Evolutionary conservation across 2,329 filamentous ascomycete genomes (phyloP).

Genomic region (Fusarium dimerum): DNA sequence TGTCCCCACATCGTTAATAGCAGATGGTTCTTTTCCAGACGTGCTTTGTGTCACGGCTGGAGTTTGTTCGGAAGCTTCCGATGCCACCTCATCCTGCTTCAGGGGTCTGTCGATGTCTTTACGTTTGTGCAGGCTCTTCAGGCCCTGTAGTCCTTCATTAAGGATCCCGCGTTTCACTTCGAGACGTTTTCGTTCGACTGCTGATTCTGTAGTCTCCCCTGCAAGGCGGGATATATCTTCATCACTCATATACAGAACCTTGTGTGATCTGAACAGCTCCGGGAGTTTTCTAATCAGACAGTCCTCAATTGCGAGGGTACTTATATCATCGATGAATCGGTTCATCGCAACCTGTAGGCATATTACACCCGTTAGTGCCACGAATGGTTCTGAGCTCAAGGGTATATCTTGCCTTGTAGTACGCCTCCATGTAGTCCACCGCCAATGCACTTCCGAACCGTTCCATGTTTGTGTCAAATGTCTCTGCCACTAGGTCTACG

Average conservation of each 20-base stretch:
- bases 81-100: conserved; percentile 1
- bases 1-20: background rate
- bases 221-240: conserved; percentile 16
- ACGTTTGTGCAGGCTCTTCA: conserved; percentile 19
- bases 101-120: conserved; percentile 1
- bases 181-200: conserved; percentile 6
- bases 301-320: conserved; percentile 33
- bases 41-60: conserved; percentile 1
- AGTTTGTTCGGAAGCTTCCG: conserved; percentile 1
- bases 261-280: conserved; percentile 18
- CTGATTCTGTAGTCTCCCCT: conserved; percentile 17
- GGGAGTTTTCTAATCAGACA: conserved; percentile 31
- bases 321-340: conserved; percentile 35
- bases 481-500: conserved; percentile 18
- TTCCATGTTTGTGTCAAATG: conserved; percentile 34
- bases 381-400: conserved; percentile 4
- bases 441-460: conserved; percentile 32
- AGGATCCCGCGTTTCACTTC: conserved; percentile 18
- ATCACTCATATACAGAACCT: conserved; percentile 13
- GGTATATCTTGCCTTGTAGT: conserved; percentile 36
- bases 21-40: conserved; percentile 1
- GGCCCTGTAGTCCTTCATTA: conserved; percentile 17
- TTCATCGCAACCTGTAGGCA: conserved; percentile 30
- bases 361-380: conserved; percentile 6
- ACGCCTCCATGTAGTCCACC: conserved; percentile 39